Percentiles rank a stretch among this genome's conserved stretches.
phyloP scores from a whole-genome alignment of 2,329 filamentous ascomycete genomes.

The Trichoderma oligosporum region DNA sequence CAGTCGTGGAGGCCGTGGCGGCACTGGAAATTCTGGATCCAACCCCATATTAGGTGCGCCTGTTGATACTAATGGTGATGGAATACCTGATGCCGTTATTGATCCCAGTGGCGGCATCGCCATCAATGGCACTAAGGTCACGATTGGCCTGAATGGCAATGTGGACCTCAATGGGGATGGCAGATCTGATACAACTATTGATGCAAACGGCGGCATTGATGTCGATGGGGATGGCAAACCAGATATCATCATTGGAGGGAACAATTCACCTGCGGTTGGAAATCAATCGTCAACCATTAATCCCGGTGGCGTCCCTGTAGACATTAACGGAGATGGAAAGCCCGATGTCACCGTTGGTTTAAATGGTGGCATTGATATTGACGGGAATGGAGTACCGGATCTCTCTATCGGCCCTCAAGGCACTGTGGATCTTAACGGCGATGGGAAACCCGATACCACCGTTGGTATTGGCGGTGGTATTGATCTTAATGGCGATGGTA shows the following conservation, averaged over 20 bases:
- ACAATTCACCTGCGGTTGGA: too few relatives aligned
- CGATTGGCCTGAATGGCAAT: neutral
- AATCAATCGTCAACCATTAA: neutral
- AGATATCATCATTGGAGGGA: neutral
- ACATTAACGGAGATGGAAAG: neutral
- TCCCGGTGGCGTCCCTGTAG: neutral
- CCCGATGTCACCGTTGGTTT: neutral
- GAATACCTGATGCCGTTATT: neutral
- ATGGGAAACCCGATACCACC: constrained; percentile 1
- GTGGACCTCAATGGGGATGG: neutral
- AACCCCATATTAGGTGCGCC: neutral
- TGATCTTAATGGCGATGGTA: neutral
- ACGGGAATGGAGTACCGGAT: constrained; percentile 1
- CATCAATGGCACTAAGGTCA: neutral
- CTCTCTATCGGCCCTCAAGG: neutral
- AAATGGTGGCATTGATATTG: neutral
- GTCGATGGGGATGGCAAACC: constrained; percentile 1
- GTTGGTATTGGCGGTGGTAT: neutral
- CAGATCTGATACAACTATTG: neutral
- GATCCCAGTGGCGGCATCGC: neutral
- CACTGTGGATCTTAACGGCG: neutral
- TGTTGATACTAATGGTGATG: neutral
- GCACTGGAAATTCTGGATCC: neutral
- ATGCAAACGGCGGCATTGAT: neutral
- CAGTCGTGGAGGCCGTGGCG: too few relatives aligned